phyloP scores from a whole-genome alignment of 225 moss, liverwort and hornwort species.

The Thuidium tamariscinum region DNA sequence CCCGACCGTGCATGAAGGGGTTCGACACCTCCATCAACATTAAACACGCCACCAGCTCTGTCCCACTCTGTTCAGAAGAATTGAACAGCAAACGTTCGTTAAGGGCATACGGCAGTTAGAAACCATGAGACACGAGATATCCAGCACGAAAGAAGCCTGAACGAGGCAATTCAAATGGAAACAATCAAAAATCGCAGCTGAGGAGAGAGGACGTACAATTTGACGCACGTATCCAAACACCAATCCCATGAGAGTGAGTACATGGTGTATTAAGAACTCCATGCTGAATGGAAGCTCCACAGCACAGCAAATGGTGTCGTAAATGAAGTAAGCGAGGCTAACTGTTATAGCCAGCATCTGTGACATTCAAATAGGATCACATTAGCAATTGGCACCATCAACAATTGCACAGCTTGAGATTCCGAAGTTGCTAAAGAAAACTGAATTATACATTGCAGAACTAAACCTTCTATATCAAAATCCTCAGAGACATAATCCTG shows the following conservation, averaged over 20 bases:
- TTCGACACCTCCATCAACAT: slow-evolving; percentile 97
- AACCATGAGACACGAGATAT: not conserved
- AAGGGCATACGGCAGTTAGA: not conserved
- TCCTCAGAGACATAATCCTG: not conserved
- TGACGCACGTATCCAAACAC: slow-evolving; percentile 50
- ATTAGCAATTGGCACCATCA: not conserved
- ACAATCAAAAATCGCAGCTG: not conserved
- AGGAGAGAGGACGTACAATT: slow-evolving; percentile 23
- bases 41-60: slow-evolving; percentile 91
- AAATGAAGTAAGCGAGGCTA: slow-evolving; percentile 87
- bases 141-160: not conserved
- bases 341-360: slow-evolving; percentile 81
- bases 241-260: slow-evolving; percentile 62
- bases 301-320: slow-evolving; percentile 85
- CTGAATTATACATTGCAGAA: not conserved
- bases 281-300: slow-evolving; percentile 66
- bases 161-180: not conserved
- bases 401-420: not conserved
- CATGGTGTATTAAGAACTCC: slow-evolving; percentile 63
- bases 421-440: not conserved
- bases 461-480: not conserved
- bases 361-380: not conserved
- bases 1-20: slow-evolving; percentile 96
- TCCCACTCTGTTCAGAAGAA: slow-evolving; percentile 47
- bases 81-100: not conserved